Conservation (phyloP, 1,139 yeast species). For the Taphrina communis region DNA sequence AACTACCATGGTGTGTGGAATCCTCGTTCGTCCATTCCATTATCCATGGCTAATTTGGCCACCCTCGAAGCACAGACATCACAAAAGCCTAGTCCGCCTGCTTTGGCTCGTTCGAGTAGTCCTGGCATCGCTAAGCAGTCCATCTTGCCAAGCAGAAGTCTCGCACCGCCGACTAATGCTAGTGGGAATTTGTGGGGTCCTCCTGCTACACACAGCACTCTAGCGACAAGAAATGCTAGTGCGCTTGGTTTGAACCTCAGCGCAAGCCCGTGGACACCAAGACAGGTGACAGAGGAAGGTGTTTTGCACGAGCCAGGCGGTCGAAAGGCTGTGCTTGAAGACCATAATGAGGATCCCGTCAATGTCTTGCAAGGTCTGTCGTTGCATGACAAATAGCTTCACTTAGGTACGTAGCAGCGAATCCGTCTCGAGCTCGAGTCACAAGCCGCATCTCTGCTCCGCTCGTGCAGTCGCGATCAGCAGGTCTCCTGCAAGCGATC, state of each 20-base stretch:
- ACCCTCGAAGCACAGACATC: constrained; percentile 37
- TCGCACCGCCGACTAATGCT: constrained; percentile 23
- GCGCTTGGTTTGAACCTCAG: constrained; percentile 23
- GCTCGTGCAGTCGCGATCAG: too few relatives aligned
- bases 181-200: constrained; percentile 25
- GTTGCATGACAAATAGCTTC: constrained; percentile 18
- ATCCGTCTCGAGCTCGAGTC: too few relatives aligned
- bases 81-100: background rate
- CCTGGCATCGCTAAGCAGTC: background rate
- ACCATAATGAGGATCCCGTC: constrained; percentile 19
- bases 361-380: constrained; percentile 17
- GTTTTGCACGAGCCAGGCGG: background rate
- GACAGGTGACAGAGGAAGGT: background rate
- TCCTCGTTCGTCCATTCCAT: constrained; percentile 27
- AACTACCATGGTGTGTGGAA: constrained; percentile 22
- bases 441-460: too few relatives aligned
- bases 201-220: background rate
- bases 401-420: too few relatives aligned
- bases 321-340: background rate
- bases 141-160: constrained; percentile 8
- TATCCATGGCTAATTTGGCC: constrained; percentile 35
- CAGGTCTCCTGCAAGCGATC: too few relatives aligned
- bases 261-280: constrained; percentile 29
- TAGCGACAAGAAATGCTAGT: constrained; percentile 13
- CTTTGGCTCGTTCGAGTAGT: background rate